phyloP scores from a whole-genome alignment of 768 basidiomycete species.

The Tricholomella constricta region DNA sequence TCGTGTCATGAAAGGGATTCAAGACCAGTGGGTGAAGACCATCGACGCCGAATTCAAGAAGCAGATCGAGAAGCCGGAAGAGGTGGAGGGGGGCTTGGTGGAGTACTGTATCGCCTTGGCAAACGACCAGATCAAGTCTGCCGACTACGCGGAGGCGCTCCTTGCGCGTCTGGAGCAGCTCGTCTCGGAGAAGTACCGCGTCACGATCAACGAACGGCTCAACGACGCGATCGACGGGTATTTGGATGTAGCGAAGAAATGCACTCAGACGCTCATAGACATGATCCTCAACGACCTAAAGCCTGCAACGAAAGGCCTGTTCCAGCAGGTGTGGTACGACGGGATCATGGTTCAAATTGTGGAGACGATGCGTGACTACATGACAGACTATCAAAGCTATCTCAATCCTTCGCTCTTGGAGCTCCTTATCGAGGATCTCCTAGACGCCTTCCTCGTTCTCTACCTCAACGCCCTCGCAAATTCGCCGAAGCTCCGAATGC shows the following conservation, averaged over 20 bases:
- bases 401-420: conserved; percentile 92
- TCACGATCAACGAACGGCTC: conserved; percentile 77
- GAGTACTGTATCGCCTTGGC: conserved; percentile 97
- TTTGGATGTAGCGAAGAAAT: conserved; percentile 97
- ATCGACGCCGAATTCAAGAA: conserved; percentile 87
- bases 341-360: conserved; percentile 85
- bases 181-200: conserved; percentile 90
- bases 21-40: conserved; percentile 84
- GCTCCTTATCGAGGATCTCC: conserved; percentile 87
- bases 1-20: conserved; percentile 86
- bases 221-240: conserved; percentile 99
- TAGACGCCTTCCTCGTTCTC: conserved; percentile 86
- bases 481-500: conserved; percentile 84
- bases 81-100: conserved; percentile 83
- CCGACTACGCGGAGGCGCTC: conserved; percentile 89
- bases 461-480: conserved; percentile 89
- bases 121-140: conserved; percentile 96
- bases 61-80: conserved; percentile 85
- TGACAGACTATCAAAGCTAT: conserved; percentile 90
- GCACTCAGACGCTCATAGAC: conserved; percentile 91
- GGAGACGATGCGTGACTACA: conserved; percentile 96
- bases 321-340: conserved; percentile 89
- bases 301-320: conserved; percentile 80
- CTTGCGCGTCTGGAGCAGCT: conserved; percentile 85
- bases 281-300: conserved; percentile 95